Evolutionary conservation across 2,329 filamentous ascomycete species (phyloP).

Genomic region (Sporothrix protearum): DNA sequence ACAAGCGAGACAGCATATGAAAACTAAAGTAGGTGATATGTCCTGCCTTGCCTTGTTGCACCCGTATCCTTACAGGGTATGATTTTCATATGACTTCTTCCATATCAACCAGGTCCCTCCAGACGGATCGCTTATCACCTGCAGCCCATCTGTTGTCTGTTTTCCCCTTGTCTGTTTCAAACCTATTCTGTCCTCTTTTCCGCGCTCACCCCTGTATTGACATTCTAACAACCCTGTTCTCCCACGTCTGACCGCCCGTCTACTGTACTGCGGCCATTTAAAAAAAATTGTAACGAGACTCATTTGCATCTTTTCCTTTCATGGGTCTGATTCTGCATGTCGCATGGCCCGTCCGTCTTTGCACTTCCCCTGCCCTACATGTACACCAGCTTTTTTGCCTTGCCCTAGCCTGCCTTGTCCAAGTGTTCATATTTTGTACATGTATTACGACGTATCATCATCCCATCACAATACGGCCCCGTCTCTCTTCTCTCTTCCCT

Average conservation of each 20-base stretch:
- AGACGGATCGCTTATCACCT: conserved; percentile 8
- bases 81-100: neutral
- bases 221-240: neutral
- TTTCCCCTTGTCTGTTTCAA: conserved; percentile 2
- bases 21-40: neutral
- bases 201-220: neutral
- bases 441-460: conserved; percentile 6
- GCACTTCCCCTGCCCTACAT: neutral
- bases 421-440: neutral
- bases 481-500: neutral
- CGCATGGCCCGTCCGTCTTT: neutral
- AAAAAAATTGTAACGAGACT: neutral
- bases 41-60: neutral
- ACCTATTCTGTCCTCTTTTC: conserved; percentile 2
- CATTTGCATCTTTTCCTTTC: conserved; percentile 10
- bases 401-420: neutral
- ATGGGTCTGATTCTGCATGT: neutral
- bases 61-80: neutral
- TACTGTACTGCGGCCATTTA: neutral
- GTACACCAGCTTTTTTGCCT: neutral
- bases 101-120: conserved; percentile 4
- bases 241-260: neutral
- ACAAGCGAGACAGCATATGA: neutral
- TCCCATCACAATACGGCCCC: conserved; percentile 4
- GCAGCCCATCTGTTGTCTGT: conserved; percentile 9